These are phyloP conservation scores for Rhizopogon sp. DNA, from an alignment of 768 basidiomycete genomes.

Conservation along the genomic window DNA sequence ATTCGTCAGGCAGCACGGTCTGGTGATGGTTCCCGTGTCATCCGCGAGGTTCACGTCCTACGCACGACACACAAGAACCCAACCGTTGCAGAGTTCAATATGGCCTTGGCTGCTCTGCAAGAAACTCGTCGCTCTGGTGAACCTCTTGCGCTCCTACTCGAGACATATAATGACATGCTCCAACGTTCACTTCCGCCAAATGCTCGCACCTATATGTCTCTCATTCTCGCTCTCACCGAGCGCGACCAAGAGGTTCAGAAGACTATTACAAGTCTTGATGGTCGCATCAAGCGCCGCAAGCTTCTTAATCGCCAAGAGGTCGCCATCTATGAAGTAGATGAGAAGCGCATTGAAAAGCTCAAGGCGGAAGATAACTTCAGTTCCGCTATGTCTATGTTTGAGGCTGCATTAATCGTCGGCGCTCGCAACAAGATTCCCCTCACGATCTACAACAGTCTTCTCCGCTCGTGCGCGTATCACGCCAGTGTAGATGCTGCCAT, in stretches of 20 bases:
- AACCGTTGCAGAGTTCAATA: slow-evolving; percentile 54
- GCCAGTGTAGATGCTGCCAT: slow-evolving; percentile 56
- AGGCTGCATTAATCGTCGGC: slow-evolving; percentile 40
- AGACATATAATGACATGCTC: slow-evolving; percentile 72
- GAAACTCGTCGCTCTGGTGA: slow-evolving; percentile 42
- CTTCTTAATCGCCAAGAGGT: slow-evolving; percentile 23
- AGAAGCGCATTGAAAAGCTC: slow-evolving; percentile 39
- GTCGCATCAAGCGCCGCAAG: slow-evolving; percentile 32
- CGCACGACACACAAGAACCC: slow-evolving; percentile 21
- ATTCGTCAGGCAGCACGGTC: slow-evolving; percentile 21
- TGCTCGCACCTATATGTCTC: slow-evolving; percentile 49
- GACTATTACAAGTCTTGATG: slow-evolving; percentile 38
- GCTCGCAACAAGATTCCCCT: slow-evolving; percentile 26
- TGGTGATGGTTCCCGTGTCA: slow-evolving; percentile 23
- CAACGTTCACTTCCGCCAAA: slow-evolving; percentile 58
- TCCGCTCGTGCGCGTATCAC: slow-evolving; percentile 58
- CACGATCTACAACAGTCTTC: slow-evolving; percentile 45
- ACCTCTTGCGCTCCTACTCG: slow-evolving; percentile 51
- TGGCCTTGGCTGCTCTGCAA: slow-evolving; percentile 50
- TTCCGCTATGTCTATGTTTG: slow-evolving; percentile 70
- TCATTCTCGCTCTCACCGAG: slow-evolving; percentile 58
- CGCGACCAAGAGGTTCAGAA: slow-evolving; percentile 63
- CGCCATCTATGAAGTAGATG: slow-evolving; percentile 8
- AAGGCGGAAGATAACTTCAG: slow-evolving; percentile 64
- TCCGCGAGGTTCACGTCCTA: slow-evolving; percentile 21